phyloP scores from a whole-genome alignment of 1,284 basidiomycete species.

The Phenoliferia sp. region DNA sequence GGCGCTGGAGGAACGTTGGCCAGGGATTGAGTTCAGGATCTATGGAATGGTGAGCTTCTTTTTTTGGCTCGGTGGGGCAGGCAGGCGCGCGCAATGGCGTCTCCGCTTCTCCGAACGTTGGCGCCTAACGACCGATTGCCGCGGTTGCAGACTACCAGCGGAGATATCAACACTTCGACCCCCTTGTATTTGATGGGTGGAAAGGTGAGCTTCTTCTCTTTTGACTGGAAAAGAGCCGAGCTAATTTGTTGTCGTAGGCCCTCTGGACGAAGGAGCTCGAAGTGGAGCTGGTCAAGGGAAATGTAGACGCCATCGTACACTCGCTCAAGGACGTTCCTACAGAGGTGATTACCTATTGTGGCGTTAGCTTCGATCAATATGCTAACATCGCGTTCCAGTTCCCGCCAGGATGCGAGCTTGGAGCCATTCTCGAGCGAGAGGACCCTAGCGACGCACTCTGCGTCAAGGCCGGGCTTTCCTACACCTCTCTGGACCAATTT shows the following conservation, averaged over 20 bases:
- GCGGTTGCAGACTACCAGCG: slow-evolving; percentile 61
- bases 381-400: slow-evolving; percentile 56
- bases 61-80: background rate
- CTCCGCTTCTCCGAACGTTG: background rate
- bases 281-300: slow-evolving; percentile 63
- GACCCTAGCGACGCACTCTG: slow-evolving; percentile 87
- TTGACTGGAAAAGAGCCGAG: slow-evolving; percentile 34
- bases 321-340: slow-evolving; percentile 94
- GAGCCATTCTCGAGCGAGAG: slow-evolving; percentile 79
- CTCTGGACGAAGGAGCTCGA: slow-evolving; percentile 96
- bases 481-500: slow-evolving; percentile 74
- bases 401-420: slow-evolving; percentile 78
- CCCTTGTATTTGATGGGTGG: slow-evolving; percentile 52
- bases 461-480: slow-evolving; percentile 66
- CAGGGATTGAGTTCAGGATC: slow-evolving; percentile 52
- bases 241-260: slow-evolving; percentile 34
- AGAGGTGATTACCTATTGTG: slow-evolving; percentile 50
- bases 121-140: background rate
- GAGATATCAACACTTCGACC: slow-evolving; percentile 80
- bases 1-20: slow-evolving; percentile 52
- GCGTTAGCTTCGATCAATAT: slow-evolving; percentile 59
- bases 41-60: slow-evolving; percentile 28
- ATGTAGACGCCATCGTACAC: slow-evolving; percentile 91
- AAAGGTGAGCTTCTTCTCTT: slow-evolving; percentile 37
- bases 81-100: background rate